A percentile compares a stretch with the other conserved stretches of the same genome.
These are phyloP conservation scores for Krasilnikovozyma curviuscula DNA, from an alignment of 768 basidiomycete species.

Conservation along the genomic window DNA sequence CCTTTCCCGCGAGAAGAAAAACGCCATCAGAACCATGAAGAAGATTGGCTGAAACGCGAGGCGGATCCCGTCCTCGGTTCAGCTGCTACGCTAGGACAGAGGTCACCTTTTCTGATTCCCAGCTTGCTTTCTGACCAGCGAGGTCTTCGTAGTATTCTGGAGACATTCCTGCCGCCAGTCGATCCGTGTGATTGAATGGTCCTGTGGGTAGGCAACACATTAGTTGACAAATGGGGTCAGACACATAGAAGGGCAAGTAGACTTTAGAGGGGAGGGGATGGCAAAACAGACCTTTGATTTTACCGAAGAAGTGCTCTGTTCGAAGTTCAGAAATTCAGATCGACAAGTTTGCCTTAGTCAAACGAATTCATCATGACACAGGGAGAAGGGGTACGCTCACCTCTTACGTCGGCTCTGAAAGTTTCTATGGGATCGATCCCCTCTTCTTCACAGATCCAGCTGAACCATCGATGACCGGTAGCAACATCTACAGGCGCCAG, in stretches of 20 bases:
- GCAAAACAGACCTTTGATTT: slow-evolving; percentile 21
- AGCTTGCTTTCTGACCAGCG: no score
- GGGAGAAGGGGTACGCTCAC: not conserved
- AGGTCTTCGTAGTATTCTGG: slow-evolving; percentile 53
- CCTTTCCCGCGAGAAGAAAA: no score
- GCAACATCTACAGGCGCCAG: slow-evolving; percentile 48
- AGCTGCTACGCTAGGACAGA: no score
- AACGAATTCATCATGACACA: not conserved
- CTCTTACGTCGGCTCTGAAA: slow-evolving; percentile 47
- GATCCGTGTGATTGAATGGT: slow-evolving; percentile 58
- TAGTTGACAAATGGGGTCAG: not conserved
- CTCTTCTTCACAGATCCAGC: slow-evolving; percentile 45
- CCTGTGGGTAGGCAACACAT: slow-evolving; percentile 34
- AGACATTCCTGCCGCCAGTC: slow-evolving; percentile 50
- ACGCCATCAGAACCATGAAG: no score
- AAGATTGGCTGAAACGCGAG: no score
- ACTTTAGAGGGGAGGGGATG: no score
- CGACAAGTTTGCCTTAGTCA: not conserved
- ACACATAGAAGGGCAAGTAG: not conserved
- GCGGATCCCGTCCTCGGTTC: no score
- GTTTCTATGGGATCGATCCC: slow-evolving; percentile 40
- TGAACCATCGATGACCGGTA: slow-evolving; percentile 65
- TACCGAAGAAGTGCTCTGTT: slow-evolving; percentile 46
- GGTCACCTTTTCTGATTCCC: no score
- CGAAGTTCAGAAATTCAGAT: not conserved